phyloP scores from a whole-genome alignment of 371 early-diverging fungal species.

The Apophysomyces elegans region DNA sequence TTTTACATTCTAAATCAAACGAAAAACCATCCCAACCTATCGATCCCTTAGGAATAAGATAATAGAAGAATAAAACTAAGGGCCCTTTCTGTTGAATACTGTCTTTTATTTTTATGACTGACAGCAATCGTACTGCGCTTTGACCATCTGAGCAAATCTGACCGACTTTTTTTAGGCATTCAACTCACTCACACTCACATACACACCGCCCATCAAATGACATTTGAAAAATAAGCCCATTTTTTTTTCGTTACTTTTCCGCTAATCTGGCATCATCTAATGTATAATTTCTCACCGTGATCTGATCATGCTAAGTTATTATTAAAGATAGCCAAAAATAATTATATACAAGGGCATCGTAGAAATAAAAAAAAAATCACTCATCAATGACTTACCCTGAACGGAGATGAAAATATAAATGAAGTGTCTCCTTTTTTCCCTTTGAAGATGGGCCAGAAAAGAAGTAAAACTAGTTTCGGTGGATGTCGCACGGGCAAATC shows the following conservation, averaged over 20 bases:
- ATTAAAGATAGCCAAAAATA: background rate
- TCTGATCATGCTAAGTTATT: background rate
- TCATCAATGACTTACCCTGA: no score
- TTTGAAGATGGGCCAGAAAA: conserved; percentile 3
- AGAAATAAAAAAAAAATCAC: background rate
- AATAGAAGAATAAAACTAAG: background rate
- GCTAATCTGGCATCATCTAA: background rate
- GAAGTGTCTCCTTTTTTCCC: background rate
- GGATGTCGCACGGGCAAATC: conserved; percentile 10
- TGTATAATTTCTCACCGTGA: background rate
- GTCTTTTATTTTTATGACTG: background rate
- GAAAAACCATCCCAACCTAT: no score
- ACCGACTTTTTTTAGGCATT: conserved; percentile 10
- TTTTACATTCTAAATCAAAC: no score
- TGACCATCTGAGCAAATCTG: conserved; percentile 11
- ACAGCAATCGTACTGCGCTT: conserved; percentile 6
- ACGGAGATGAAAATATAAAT: conserved; percentile 3
- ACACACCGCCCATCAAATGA: conserved; percentile 4
- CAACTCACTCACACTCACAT: no score
- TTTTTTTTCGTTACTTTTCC: conserved; percentile 5
- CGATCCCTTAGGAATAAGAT: background rate
- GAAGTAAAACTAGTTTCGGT: background rate
- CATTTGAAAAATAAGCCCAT: conserved; percentile 8
- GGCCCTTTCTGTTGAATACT: no score
- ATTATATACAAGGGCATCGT: no score